A percentile compares a stretch with the other conserved stretches of the same genome.
phyloP scores from a whole-genome alignment of 2,329 filamentous ascomycete species.

The Hypoxylon sp. region DNA sequence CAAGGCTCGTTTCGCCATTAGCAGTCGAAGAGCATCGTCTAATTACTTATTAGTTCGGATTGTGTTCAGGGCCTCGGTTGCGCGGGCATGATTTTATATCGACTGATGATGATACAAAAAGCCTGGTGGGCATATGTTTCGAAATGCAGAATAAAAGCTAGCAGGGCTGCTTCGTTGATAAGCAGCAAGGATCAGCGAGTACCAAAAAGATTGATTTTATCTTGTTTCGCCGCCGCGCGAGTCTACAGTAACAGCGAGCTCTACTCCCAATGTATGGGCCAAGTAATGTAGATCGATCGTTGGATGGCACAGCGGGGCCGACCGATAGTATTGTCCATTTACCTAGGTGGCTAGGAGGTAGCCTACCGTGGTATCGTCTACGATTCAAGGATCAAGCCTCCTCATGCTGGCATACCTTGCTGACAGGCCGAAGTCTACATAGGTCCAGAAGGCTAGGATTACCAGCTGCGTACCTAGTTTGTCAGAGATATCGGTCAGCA shows the following conservation, averaged over 20 bases:
- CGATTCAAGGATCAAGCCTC: conserved; percentile 2
- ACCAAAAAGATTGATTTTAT: conserved; percentile 21
- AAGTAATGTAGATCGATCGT: conserved; percentile 16
- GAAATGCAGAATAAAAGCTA: conserved; percentile 11
- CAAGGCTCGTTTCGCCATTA: not conserved
- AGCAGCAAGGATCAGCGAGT: conserved; percentile 24
- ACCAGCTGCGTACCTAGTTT: conserved; percentile 2
- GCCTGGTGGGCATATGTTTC: not conserved
- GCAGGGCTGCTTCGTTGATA: conserved; percentile 12
- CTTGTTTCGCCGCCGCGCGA: conserved; percentile 13
- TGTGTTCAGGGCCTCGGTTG: not conserved
- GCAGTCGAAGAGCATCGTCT: not conserved
- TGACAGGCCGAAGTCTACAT: conserved; percentile 8
- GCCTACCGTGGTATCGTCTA: conserved; percentile 3
- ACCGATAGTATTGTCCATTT: conserved; percentile 21
- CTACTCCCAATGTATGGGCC: not conserved
- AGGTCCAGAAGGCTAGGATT: conserved; percentile 1
- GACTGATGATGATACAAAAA: conserved; percentile 7
- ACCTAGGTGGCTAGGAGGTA: not conserved
- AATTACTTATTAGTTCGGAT: conserved; percentile 4
- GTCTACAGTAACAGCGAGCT: conserved; percentile 13
- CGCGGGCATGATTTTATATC: conserved; percentile 3
- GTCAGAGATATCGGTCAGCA: conserved; percentile 38
- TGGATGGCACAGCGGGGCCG: conserved; percentile 19
- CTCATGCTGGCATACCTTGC: conserved; percentile 14